Base-by-base conservation (phyloP, 768 basidiomycete genomes). In the Phallus indusiatus region DNA sequence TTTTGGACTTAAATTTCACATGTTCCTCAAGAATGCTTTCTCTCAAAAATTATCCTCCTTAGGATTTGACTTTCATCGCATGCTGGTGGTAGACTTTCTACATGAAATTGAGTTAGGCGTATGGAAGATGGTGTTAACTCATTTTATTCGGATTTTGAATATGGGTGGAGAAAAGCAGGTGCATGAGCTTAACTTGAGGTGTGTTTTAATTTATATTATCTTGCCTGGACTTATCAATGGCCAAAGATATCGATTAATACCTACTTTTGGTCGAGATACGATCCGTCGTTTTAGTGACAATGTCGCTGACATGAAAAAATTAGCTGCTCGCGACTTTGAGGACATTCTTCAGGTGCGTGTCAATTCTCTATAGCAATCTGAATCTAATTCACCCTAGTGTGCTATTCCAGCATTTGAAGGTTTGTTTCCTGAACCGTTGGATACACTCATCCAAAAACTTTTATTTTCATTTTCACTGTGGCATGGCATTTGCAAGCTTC, bases 11-110 rank as follows among this genome's bases (percentile, higher is more conserved):
- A n/a, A n/a, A n/a, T n/a, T n/a, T n/a, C n/a, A n/a, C n/a, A n/a
- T n/a, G n/a, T n/a, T n/a, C n/a, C n/a, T n/a, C n/a, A n/a, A 77
- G 74, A 77, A 74, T 62, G 68, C 73, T 0, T 76, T 76, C 56
- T 68, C 70, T 0, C 36, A 64, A 9, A 57, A 55, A 0, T 56
- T 74, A 1, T 16, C 47, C 8, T 4, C 18, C 1, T 34, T 68
- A 14, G 67, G 64, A 2, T 68, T 68, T 22, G 61, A 73, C 36
- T 18, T 69, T 2, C 73, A 61, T 50, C 20, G 0, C 0, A 66
- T 71, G 14, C 65, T 77, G 0, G 64, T 70, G 0, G 64, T 67
- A 0, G 74, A 79, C 53, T 62, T 78, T 14, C 48, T 79, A 58
- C 76, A 77, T 36, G 73, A 78, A 47, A 67, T 74, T 34, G 73